Base-by-base conservation (phyloP, 495 filamentous ascomycete genomes). In the Penicillium lagena region DNA sequence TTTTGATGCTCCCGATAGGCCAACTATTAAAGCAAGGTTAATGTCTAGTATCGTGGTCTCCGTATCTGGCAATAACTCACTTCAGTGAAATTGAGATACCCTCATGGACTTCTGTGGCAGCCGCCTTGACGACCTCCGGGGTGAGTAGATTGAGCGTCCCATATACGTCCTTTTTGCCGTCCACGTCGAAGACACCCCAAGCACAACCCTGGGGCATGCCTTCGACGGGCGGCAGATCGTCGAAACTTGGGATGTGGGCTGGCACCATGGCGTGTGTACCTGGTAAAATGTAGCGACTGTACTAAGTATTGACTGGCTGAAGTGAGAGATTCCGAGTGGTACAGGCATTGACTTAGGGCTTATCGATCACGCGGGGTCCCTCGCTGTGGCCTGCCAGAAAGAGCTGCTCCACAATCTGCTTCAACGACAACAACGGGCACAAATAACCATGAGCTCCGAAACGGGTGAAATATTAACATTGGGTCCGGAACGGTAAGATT, bases 111-210 rank as follows among this genome's bases (percentile, higher is more conserved):
- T 84, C 79, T 1, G 57, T 60, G 7, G 63, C 63, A 1, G 80
- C 78, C 12, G 58, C 66, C 33, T 71, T 67, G 7, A 80, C 66
- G 9, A 81, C 66, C 1, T 75, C 59, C 0, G 75, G 76, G 1
- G 76, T 82, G 12, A 85, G 57, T 9, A 82, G 59, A 55, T 83
- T 83, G 30, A 82, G 51, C 2, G 74, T 79, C 27, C 82, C 81
- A 39, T 70, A 64, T 32, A 75, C 54, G 48, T 85, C 81, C 39
- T 78, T 78, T 46, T 78, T 63, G 39, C 74, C 78, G 45, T 78
- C 67, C 44, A 75, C 77, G 59, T 85, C 81, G 35, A 78, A 85
- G 12, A 85, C 30, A 5, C 82, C 80, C 81, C 81, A 85, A 9
- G 81, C 75, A 52, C 76, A 82, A 12, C 81, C 81, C 55, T 80